Conservation (phyloP, 2,329 filamentous ascomycete genomes). For the Stagonosporopsis chrysanthemi region DNA sequence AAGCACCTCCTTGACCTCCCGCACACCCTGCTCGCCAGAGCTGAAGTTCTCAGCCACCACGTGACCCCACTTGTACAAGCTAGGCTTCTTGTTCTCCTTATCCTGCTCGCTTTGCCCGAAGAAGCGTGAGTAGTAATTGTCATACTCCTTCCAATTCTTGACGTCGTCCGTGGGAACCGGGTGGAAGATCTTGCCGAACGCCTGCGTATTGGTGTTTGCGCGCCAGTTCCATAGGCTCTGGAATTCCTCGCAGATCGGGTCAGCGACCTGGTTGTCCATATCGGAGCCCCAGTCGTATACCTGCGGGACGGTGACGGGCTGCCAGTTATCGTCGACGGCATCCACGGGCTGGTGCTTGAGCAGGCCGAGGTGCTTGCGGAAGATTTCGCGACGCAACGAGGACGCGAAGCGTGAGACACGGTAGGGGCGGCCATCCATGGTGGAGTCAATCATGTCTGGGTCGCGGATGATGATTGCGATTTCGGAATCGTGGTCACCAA, state of each 20-base stretch:
- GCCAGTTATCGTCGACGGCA: slow-evolving; percentile 63
- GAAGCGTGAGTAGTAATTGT: slow-evolving; percentile 71
- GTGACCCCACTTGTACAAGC: slow-evolving; percentile 82
- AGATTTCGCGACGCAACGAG: slow-evolving; percentile 82
- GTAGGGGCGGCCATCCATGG: slow-evolving; percentile 77
- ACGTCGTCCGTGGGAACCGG: slow-evolving; percentile 74
- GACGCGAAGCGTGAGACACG: slow-evolving; percentile 78
- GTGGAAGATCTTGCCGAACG: slow-evolving; percentile 84
- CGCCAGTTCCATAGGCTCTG: slow-evolving; percentile 74
- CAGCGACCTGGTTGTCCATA: slow-evolving; percentile 67
- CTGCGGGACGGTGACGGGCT: slow-evolving; percentile 65
- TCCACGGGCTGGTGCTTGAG: slow-evolving; percentile 76
- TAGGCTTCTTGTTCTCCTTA: slow-evolving; percentile 54
- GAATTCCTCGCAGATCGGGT: slow-evolving; percentile 75
- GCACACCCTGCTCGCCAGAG: slow-evolving; percentile 52
- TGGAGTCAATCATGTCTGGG: slow-evolving; percentile 70
- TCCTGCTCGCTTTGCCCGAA: slow-evolving; percentile 61
- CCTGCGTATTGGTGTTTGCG: slow-evolving; percentile 78
- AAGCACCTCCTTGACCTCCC: slow-evolving; percentile 73
- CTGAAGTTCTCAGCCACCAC: slow-evolving; percentile 68
- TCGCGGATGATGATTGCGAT: slow-evolving; percentile 91
- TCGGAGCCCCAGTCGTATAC: slow-evolving; percentile 57
- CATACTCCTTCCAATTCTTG: slow-evolving; percentile 75
- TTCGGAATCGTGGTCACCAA: slow-evolving; percentile 85
- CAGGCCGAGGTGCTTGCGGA: slow-evolving; percentile 89